A percentile compares a stretch with the other conserved stretches of the same genome.
phyloP scores from a whole-genome alignment of 1,284 basidiomycete genomes.

The Fomitiporia mediterranea region DNA sequence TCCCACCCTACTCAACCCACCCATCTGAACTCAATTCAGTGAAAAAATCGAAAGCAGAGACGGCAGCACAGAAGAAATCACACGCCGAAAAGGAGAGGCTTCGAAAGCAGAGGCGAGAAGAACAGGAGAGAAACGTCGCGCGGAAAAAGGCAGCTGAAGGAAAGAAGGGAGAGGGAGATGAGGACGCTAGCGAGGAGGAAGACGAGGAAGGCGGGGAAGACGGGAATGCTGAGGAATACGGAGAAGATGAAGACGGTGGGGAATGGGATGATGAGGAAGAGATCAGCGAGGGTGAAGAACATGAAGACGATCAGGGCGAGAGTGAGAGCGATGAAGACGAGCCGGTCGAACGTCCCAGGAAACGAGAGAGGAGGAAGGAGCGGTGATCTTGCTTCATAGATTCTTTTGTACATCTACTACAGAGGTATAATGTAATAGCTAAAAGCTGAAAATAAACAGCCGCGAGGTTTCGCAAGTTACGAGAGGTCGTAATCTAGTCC shows the following conservation, averaged over 20 bases:
- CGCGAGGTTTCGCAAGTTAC: not conserved
- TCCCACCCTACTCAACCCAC: too few species aligned
- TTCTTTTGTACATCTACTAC: not conserved
- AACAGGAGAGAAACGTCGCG: slow-evolving; percentile 85
- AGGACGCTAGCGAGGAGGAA: slow-evolving; percentile 37
- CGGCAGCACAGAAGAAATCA: slow-evolving; percentile 57
- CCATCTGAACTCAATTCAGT: slow-evolving; percentile 56
- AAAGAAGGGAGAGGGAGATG: slow-evolving; percentile 28
- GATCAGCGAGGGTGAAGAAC: slow-evolving; percentile 55
- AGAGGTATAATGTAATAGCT: not conserved
- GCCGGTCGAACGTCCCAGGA: slow-evolving; percentile 33
- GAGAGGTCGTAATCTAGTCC: too few species aligned
- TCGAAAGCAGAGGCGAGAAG: slow-evolving; percentile 71
- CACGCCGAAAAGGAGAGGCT: slow-evolving; percentile 75
- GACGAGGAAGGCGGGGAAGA: slow-evolving; percentile 44
- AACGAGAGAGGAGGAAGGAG: slow-evolving; percentile 34
- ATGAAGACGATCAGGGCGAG: slow-evolving; percentile 34
- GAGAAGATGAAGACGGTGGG: slow-evolving; percentile 32
- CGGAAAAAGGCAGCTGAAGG: slow-evolving; percentile 55
- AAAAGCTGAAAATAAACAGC: not conserved
- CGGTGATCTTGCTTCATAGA: slow-evolving; percentile 9
- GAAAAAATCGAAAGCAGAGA: slow-evolving; percentile 77
- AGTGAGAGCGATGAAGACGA: slow-evolving; percentile 37
- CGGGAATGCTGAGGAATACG: slow-evolving; percentile 31
- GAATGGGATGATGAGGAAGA: slow-evolving; percentile 62